Evolutionary conservation across 768 basidiomycete species (phyloP), one percentile per base, ranked within the genome.

Genomic region (Suillus paluster): DNA sequence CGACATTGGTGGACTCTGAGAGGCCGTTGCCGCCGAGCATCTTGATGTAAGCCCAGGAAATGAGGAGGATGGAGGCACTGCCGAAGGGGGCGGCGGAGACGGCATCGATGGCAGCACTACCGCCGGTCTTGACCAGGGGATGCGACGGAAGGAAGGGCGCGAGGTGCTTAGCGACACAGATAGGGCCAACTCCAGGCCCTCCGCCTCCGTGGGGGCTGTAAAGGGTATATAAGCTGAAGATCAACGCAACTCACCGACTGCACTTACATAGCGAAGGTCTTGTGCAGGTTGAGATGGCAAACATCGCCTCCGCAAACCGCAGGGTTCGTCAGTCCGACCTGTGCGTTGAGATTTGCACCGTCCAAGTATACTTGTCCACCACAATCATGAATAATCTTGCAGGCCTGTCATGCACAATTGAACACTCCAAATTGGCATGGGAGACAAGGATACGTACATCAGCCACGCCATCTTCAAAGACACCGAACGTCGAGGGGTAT

Each of bases 11-110:
- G 0, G 95, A 89, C 62, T 94, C 85, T 25, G 87, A 85, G 30
- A 99, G 84, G 8, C 97, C 97, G 59, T 86, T 80, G 9, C 96
- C 97, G 30, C 97, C 97, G n/a, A 99, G 86, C 97, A 99, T 99
- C 80, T 93, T 97, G 83, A 97, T 94, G 76, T 97, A 99, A 14
- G 97, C 97, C 96, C 97, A 99, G 0, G 96, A 98, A 69, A 99
- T 98, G 63, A 96, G 83, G 52, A 93, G 88, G 69, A 99, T 95
- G 8, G 94, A 96, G 3, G 97, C 93, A 66, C 94, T 96, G 49
- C 97, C 97, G 72, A 88, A 99, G 0, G 95, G 97, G 2, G 92
- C 95, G 0, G 93, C 93, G 10, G 97, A 87, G 50, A 99, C 90
- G 7, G 97, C 92, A 34, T 89, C 81, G 64, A 99, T 98, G 2